Evolutionary conservation across 257 asterid genomes (phyloP), one percentile per base, ranked within the genome.

Genomic region (Cinchona pubescens): DNA sequence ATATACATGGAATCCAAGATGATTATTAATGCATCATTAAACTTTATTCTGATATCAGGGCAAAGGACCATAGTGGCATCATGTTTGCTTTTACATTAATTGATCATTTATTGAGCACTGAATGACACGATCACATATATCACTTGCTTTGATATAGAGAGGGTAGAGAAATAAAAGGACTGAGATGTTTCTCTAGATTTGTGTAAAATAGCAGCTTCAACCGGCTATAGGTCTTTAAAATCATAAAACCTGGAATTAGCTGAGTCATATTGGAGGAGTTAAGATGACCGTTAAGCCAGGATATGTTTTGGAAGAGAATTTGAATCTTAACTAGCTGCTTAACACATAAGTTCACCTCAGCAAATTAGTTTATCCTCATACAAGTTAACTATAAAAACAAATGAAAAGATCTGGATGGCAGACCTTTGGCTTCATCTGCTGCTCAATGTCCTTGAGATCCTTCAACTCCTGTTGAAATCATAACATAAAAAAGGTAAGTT

Each of bases 341-440:
- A 48, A 49, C 69, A 21, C 61, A 40, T 1, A 35, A 21, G 10
- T 60, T 65, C 5, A 61, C 15, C 45, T 23, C 37, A 4, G 13
- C 37, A 42, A 16, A 34, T 5, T 46, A 10, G 14, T 56, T 38
- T 3, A 19, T 29, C 12, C 48, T 70, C 76, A 79, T 42, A 48
- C 49, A 58, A 76, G 59, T 32, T n/a, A 62, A 74, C 56, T 51
- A 37, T 35, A 40, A 77, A 71, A 75, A 72, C 64, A 76, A 83
- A 30, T 55, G 40, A 70, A 72, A 58, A 67, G 49, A 71, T 43
- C 74, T 27, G 48, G 18, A 71, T 19, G 19, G 23, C 79, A 75
- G 34, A 88, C 99, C 98, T 92, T 95, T 80, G 96, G 91, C 83
- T 91, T 95, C 91, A 88, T 86, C 80, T 87, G 92, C 79, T 79